Base-by-base conservation (phyloP, 805 yeast species). In the Candida anglica region DNA sequence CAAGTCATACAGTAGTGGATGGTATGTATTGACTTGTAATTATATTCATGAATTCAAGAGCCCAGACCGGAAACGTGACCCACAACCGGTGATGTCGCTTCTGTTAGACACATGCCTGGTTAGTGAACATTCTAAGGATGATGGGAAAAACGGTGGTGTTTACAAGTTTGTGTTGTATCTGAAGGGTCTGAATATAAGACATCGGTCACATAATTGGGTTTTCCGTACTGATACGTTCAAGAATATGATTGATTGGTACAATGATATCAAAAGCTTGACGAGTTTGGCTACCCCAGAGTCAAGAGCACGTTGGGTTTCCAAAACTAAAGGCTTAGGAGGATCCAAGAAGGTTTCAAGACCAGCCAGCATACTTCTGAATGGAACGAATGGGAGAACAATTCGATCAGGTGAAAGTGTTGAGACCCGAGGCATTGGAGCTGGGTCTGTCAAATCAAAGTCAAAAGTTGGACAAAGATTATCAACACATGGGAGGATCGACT, bases 121-220 rank as follows among this genome's bases (percentile, higher is more conserved):
- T 11, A 76, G 86, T 16, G 95, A 86, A 46, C 95, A 86, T 61
- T 79, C 91, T 9, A 78, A 79, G 53, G 79, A 78, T 47, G 86
- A 82, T 44, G 77, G 80, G 18, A 66, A 61, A 33, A 65, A 72
- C 13, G 76, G 73, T 32, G 69, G 75, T 3, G 64, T 63, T 38
- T 79, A 79, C 55, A 88, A 88, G 61, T 93, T 91, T 59, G 85
- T 88, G 8, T 65, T 91, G 40, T 77, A 75, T 43, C 77, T 88
- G 13, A 86, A 83, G 49, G 66, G 56, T 53, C 79, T 81, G 42
- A 77, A 79, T 40, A 63, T 83, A 39, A 70, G 86, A 42, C 81
- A 79, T 41, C 72, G 86, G 50, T 86, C 87, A 27, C 97, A 89
- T 61, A 88, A 87, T 49, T 87, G 93, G 86, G 93, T 89, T n/a